phyloP scores from a whole-genome alignment of 164 flowering plant genomes.

The Piper longum region DNA sequence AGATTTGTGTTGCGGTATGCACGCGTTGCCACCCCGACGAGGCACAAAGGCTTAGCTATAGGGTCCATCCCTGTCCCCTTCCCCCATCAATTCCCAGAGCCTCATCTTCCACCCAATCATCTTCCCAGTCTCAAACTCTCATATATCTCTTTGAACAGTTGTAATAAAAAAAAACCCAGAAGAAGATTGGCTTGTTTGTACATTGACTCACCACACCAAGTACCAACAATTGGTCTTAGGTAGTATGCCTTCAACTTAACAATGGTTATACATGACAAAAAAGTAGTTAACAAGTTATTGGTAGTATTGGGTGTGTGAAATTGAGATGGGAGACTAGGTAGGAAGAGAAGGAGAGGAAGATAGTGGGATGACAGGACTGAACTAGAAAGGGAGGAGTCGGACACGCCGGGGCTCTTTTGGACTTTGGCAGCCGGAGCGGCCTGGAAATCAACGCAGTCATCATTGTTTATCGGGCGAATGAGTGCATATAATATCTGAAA shows the following conservation, averaged over 20 bases:
- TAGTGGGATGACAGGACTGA: not conserved
- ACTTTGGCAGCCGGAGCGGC: slow-evolving; percentile 1
- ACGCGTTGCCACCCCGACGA: slow-evolving; percentile 5
- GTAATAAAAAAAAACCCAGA: too few species aligned
- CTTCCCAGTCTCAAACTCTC: not conserved
- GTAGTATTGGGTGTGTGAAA: too few species aligned
- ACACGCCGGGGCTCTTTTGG: not conserved
- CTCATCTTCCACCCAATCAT: not conserved
- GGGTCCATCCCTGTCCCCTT: slow-evolving; percentile 1
- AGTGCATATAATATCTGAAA: not conserved
- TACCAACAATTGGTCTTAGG: too few species aligned
- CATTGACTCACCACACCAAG: too few species aligned
- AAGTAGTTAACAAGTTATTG: too few species aligned
- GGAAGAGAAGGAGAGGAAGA: too few species aligned
- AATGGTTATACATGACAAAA: too few species aligned
- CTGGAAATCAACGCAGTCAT: not conserved
- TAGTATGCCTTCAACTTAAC: too few species aligned
- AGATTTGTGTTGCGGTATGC: slow-evolving; percentile 1
- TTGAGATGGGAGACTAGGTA: too few species aligned
- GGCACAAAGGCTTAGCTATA: slow-evolving; percentile 3
- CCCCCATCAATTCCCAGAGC: not conserved
- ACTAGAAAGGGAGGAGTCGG: not conserved
- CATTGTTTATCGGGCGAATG: too few species aligned
- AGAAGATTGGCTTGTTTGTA: too few species aligned
- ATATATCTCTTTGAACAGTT: too few species aligned